A percentile compares a stretch with the other conserved stretches of the same genome.
Conservation (phyloP, 148 eudicot species). For the Mesembryanthemum crystallinum region DNA sequence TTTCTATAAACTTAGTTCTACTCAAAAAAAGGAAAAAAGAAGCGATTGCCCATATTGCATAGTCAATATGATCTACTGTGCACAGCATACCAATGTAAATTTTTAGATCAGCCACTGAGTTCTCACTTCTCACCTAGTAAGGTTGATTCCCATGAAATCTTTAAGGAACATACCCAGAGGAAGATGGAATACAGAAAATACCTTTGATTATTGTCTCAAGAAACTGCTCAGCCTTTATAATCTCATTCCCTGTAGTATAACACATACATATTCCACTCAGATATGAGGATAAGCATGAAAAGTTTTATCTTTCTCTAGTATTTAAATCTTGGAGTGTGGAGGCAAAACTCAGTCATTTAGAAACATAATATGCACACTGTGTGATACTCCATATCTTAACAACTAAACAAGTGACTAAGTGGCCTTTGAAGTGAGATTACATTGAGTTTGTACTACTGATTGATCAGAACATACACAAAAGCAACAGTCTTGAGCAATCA, state of each 20-base stretch:
- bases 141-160: neutral
- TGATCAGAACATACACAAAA: too few relatives aligned
- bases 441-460: too few relatives aligned
- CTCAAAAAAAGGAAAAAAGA: neutral
- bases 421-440: too few relatives aligned
- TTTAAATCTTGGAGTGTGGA: too few relatives aligned
- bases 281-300: neutral
- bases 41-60: neutral
- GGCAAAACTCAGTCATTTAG: too few relatives aligned
- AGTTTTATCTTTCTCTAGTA: too few relatives aligned
- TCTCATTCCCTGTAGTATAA: slow-evolving; percentile 54
- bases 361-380: too few relatives aligned
- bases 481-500: too few relatives aligned
- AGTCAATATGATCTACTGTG: neutral
- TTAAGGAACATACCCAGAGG: neutral
- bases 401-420: too few relatives aligned
- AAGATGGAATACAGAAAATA: slow-evolving; percentile 22
- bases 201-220: slow-evolving; percentile 91
- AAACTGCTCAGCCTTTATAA: slow-evolving; percentile 66
- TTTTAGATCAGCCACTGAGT: neutral
- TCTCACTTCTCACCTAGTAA: neutral
- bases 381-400: too few relatives aligned
- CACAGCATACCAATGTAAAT: too few relatives aligned
- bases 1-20: neutral
- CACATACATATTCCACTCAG: slow-evolving; percentile 16